Evolutionary conservation across 2,329 filamentous ascomycete species (phyloP).

Genomic region (Parastagonospora avenae): DNA sequence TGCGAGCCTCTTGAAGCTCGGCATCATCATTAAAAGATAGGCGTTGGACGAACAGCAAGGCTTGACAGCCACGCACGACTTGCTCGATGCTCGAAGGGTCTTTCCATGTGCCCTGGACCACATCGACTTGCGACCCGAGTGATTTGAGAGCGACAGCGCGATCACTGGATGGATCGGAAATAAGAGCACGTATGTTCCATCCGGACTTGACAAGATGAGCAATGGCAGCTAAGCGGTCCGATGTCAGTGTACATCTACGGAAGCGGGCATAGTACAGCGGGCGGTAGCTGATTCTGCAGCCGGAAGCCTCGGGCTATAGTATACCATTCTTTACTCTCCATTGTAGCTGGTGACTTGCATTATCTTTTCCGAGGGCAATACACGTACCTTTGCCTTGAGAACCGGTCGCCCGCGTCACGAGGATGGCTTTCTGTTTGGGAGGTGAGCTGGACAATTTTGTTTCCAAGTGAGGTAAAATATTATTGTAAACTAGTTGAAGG

Average conservation of each 20-base stretch:
- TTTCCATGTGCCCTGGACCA: slow-evolving; percentile 41
- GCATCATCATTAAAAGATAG: slow-evolving; percentile 23
- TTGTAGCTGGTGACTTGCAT: too few species aligned
- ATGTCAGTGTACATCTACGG: too few species aligned
- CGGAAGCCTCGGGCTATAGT: too few species aligned
- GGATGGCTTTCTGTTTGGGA: slow-evolving; percentile 10
- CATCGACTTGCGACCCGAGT: slow-evolving; percentile 24
- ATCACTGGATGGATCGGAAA: slow-evolving; percentile 31
- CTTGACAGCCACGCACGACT: slow-evolving; percentile 39
- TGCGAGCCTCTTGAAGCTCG: slow-evolving; percentile 20
- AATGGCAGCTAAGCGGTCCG: slow-evolving; percentile 9
- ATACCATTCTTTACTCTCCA: too few species aligned
- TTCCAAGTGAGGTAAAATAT: neutral
- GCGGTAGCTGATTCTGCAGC: too few species aligned
- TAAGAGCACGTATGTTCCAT: slow-evolving; percentile 42
- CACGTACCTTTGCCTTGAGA: slow-evolving; percentile 15
- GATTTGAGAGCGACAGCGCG: slow-evolving; percentile 32
- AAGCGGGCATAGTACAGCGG: too few species aligned
- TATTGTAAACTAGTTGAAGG: neutral
- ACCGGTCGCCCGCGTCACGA: slow-evolving; percentile 29
- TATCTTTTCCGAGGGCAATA: too few species aligned
- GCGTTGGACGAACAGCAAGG: slow-evolving; percentile 30
- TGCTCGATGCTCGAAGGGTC: slow-evolving; percentile 31
- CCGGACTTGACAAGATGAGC: slow-evolving; percentile 31
- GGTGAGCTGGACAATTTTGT: neutral